Evolutionary conservation across 2,329 filamentous ascomycete species (phyloP), one percentile per base, ranked within the genome.

Genomic region (Orbilia quercus): DNA sequence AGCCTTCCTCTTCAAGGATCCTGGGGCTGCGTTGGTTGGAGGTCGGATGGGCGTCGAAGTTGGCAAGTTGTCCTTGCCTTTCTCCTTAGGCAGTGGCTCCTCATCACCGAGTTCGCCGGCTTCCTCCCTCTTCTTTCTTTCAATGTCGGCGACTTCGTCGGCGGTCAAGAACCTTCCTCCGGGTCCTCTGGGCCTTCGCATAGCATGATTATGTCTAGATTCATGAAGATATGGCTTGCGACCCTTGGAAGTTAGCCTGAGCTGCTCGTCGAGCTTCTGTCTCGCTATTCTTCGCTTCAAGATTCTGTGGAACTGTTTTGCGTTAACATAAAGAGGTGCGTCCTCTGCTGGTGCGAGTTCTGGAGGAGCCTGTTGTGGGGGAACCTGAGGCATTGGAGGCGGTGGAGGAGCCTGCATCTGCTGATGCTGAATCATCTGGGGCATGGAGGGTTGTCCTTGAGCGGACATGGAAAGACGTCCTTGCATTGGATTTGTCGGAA

Each of bases 251-350:
- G 95, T 98, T 67, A 98, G 83, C 44, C 95, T 88, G 45, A 99
- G 82, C 62, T 93, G 91, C 80, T 99, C 95, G 80, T 99, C 95
- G 14, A 99, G 84, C 80, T 91, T 92, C 81, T 98, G 95, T 34
- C 95, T 87, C 5, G 95, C 95, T 75, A 98, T 92, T 70, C 95
- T 88, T 67, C 95, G 87, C 84, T 99, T 98, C 62, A 99, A 82
- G 53, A 99, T 99, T 23, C 95, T 90, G 80, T 99, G 95, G 77
- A 99, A 99, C 79, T 99, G 95, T 81, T 99, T 99, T 3, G 95
- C 95, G 78, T 99, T 99, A 79, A 99, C 95, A 78, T 99, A 99
- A 0, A 99, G 84, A 0, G 95, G 95, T 0, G 94, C 94, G 79
- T 99, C 95, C 80, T 98, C 95, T 2, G 89, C 88, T 12, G 86